Percentiles rank a stretch among this genome's conserved stretches.
phyloP scores from a whole-genome alignment of 2,329 filamentous ascomycete species.

The Aureobasidium melanogenum region DNA sequence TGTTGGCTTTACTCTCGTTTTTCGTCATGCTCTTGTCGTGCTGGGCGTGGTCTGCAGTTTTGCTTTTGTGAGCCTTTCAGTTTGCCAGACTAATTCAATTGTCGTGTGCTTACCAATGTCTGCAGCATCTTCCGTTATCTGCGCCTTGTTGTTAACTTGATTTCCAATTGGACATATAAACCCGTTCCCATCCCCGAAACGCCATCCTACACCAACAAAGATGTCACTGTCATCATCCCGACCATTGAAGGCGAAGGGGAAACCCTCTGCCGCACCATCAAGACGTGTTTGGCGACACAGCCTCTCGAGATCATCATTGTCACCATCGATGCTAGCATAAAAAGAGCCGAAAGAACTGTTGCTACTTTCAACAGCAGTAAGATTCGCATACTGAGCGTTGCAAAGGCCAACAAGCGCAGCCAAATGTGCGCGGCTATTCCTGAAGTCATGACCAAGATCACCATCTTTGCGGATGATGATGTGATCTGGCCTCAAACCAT shows the following conservation, averaged over 20 bases:
- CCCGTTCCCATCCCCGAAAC: conserved; percentile 74
- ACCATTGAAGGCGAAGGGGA: conserved; percentile 83
- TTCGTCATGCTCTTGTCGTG: conserved; percentile 16
- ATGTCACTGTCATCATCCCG: conserved; percentile 91
- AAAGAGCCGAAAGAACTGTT: conserved; percentile 40
- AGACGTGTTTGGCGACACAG: conserved; percentile 63
- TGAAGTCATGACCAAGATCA: conserved; percentile 72
- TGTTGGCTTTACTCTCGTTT: conserved; percentile 13
- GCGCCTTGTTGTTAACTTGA: conserved; percentile 73
- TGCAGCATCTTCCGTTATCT: conserved; percentile 77
- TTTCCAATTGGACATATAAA: conserved; percentile 79
- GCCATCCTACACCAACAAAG: conserved; percentile 67
- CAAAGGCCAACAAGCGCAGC: conserved; percentile 87
- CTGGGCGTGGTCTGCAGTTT: conserved; percentile 14
- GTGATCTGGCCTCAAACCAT: conserved; percentile 84
- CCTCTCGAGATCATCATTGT: conserved; percentile 72
- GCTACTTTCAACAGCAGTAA: conserved; percentile 52
- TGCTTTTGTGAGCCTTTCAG: conserved; percentile 15
- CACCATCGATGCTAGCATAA: conserved; percentile 72
- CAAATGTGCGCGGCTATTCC: conserved; percentile 90
- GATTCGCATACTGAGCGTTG: conserved; percentile 65
- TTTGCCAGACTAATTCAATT: not conserved
- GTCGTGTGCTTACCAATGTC: not conserved
- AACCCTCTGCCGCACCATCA: conserved; percentile 71
- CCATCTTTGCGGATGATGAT: conserved; percentile 90